phyloP scores from a whole-genome alignment of 2,329 filamentous ascomycete genomes.

The Trichoderma sp. region DNA sequence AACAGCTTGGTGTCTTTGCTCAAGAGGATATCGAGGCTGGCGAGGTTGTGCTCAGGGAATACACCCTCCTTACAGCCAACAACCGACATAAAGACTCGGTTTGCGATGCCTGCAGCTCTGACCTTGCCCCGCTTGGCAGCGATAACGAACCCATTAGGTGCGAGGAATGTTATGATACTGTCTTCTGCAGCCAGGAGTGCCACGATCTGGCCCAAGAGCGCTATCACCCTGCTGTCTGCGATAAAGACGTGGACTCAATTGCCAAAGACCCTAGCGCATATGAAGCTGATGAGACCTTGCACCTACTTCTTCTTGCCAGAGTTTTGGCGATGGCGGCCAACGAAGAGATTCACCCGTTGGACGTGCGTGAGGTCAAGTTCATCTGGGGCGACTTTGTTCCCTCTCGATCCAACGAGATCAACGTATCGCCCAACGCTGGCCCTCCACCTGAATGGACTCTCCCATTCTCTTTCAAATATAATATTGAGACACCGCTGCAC shows the following conservation, averaged over 20 bases:
- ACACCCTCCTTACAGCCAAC: slow-evolving; percentile 84
- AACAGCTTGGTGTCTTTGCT: slow-evolving; percentile 89
- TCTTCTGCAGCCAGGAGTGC: slow-evolving; percentile 67
- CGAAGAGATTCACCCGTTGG: slow-evolving; percentile 63
- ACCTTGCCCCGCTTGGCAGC: slow-evolving; percentile 64
- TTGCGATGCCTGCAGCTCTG: slow-evolving; percentile 85
- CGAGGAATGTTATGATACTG: slow-evolving; percentile 65
- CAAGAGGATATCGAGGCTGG: slow-evolving; percentile 77
- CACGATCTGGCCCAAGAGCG: slow-evolving; percentile 59
- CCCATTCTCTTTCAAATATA: slow-evolving; percentile 77
- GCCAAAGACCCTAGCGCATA: slow-evolving; percentile 65
- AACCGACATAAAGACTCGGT: slow-evolving; percentile 84
- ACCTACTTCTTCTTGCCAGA: slow-evolving; percentile 65
- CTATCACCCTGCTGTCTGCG: slow-evolving; percentile 69
- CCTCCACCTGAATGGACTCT: slow-evolving; percentile 68
- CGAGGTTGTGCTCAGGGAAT: slow-evolving; percentile 78
- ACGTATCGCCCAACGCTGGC: slow-evolving; percentile 56
- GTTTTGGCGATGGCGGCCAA: slow-evolving; percentile 66
- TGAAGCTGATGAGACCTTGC: slow-evolving; percentile 64
- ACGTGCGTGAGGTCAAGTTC: slow-evolving; percentile 67
- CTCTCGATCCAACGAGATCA: slow-evolving; percentile 55
- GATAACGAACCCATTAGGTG: slow-evolving; percentile 57
- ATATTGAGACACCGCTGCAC: slow-evolving; percentile 74
- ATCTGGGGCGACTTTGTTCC: slow-evolving; percentile 71
- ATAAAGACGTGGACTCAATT: slow-evolving; percentile 67